A percentile compares a stretch with the other conserved stretches of the same genome.
Evolutionary conservation across 2,329 filamentous ascomycete species (phyloP).

Genomic region (Phyllachora maydis): DNA sequence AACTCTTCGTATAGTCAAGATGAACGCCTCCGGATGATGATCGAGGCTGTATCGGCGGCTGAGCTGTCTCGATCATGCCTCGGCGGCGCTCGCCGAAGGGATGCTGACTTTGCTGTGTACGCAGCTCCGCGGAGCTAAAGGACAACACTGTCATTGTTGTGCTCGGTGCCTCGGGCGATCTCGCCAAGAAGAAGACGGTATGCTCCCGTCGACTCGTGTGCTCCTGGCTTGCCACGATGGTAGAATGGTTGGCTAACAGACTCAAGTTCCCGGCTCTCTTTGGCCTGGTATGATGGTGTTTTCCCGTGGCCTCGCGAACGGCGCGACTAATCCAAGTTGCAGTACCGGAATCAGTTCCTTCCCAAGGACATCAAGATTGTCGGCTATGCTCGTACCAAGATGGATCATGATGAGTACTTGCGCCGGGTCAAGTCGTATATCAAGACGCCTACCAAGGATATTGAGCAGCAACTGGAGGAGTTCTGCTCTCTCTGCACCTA

Average conservation of each 20-base stretch:
- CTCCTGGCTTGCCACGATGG: too few species aligned
- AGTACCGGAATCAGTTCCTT: slow-evolving; percentile 98
- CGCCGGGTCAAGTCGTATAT: slow-evolving; percentile 93
- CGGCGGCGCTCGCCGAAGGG: too few species aligned
- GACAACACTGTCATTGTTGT: slow-evolving; percentile 96
- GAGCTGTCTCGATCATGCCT: too few species aligned
- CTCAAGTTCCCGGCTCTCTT: slow-evolving; percentile 85
- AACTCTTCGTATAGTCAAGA: too few species aligned
- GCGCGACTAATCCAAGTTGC: slow-evolving; percentile 3
- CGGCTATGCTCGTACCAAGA: slow-evolving; percentile 98
- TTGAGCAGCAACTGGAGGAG: slow-evolving; percentile 83
- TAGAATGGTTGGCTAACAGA: too few species aligned
- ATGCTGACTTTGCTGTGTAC: too few species aligned
- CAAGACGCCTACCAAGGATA: slow-evolving; percentile 94
- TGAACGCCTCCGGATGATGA: too few species aligned
- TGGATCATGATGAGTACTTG: slow-evolving; percentile 93
- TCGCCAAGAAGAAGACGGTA: slow-evolving; percentile 99
- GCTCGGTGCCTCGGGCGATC: slow-evolving; percentile 87
- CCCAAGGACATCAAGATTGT: slow-evolving; percentile 92
- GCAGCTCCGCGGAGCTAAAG: slow-evolving; percentile 82
- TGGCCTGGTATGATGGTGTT: slow-evolving; percentile 55
- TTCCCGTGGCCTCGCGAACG: not conserved
- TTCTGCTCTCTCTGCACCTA: slow-evolving; percentile 84
- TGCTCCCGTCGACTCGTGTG: slow-evolving; percentile 4
- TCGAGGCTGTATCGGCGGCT: too few species aligned